Percentiles rank a stretch among this genome's conserved stretches.
These are phyloP conservation scores for Kurtzmaniella quercitrusa DNA, from an alignment of 1,139 yeast genomes.

Conservation along the genomic window DNA sequence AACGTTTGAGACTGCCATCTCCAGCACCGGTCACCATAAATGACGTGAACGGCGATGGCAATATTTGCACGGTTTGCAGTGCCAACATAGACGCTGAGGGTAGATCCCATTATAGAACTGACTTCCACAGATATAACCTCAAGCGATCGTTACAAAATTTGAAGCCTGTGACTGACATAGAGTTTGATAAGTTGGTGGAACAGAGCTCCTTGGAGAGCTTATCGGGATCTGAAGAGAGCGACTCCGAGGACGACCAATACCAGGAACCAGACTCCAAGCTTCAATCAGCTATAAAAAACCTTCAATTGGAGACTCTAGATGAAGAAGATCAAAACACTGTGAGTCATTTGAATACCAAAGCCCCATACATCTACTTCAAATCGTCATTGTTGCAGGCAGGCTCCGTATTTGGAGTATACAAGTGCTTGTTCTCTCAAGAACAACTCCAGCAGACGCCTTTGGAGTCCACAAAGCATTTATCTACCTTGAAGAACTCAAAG, in stretches of 20 bases:
- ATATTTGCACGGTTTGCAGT: conserved; percentile 13
- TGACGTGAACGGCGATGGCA: conserved; percentile 3
- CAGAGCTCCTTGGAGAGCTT: conserved; percentile 51
- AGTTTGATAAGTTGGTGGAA: conserved; percentile 56
- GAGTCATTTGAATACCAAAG: conserved; percentile 57
- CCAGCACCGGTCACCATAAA: conserved; percentile 1
- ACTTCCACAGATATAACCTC: conserved; percentile 57
- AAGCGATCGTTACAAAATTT: conserved; percentile 48
- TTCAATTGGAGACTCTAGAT: conserved; percentile 14
- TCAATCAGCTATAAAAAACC: conserved; percentile 31
- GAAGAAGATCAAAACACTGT: conserved; percentile 26
- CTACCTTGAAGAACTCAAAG: conserved; percentile 24
- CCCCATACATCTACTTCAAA: conserved; percentile 57
- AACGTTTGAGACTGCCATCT: background rate
- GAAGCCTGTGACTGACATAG: conserved; percentile 48
- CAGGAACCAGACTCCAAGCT: conserved; percentile 14
- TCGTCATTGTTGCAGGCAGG: conserved; percentile 40
- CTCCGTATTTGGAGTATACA: conserved; percentile 65
- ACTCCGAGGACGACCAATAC: conserved; percentile 14
- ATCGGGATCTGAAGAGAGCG: conserved; percentile 50
- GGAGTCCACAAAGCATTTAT: conserved; percentile 32
- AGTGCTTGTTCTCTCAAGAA: conserved; percentile 49
- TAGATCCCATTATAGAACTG: conserved; percentile 56
- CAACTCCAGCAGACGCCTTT: conserved; percentile 36
- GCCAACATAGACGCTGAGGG: conserved; percentile 20